These are phyloP conservation scores for Solanum appendiculatum DNA, from an alignment of 257 asterid genomes.

Conservation along the genomic window DNA sequence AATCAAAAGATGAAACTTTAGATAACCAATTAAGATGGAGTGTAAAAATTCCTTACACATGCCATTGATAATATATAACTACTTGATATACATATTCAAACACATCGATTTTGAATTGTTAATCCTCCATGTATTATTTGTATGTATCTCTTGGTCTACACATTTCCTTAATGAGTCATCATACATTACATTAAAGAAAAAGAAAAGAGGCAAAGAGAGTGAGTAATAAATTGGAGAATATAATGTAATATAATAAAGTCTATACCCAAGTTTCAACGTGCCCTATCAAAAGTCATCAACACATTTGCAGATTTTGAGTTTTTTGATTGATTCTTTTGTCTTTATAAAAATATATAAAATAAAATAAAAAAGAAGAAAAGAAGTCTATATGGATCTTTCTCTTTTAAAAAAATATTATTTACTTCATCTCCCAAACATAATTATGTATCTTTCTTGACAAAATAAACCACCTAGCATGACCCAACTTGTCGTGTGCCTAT, in stretches of 20 bases:
- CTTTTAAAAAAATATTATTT: background rate
- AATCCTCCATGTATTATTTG: background rate
- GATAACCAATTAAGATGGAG: background rate
- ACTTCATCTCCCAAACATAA: slow-evolving; percentile 3
- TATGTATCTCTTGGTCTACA: background rate
- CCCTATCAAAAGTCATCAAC: slow-evolving; percentile 5
- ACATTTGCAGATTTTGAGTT: background rate
- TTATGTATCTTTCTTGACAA: slow-evolving; percentile 16
- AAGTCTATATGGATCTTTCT: slow-evolving; percentile 33
- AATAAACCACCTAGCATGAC: slow-evolving; percentile 12
- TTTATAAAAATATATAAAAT: background rate
- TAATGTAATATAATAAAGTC: background rate
- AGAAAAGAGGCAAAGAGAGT: background rate
- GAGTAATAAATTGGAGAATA: background rate
- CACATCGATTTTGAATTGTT: background rate
- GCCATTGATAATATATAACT: too few relatives aligned
- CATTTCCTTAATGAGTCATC: background rate
- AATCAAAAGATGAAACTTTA: background rate
- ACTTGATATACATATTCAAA: background rate
- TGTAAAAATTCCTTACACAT: background rate
- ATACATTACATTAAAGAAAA: background rate
- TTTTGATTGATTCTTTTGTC: slow-evolving; percentile 14
- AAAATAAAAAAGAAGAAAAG: background rate
- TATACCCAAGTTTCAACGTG: background rate
- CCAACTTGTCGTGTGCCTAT: slow-evolving; percentile 57